Evolutionary conservation across 768 basidiomycete species (phyloP), one percentile per base, ranked within the genome.

Genomic region (Lactifluus hygrophoroides): DNA sequence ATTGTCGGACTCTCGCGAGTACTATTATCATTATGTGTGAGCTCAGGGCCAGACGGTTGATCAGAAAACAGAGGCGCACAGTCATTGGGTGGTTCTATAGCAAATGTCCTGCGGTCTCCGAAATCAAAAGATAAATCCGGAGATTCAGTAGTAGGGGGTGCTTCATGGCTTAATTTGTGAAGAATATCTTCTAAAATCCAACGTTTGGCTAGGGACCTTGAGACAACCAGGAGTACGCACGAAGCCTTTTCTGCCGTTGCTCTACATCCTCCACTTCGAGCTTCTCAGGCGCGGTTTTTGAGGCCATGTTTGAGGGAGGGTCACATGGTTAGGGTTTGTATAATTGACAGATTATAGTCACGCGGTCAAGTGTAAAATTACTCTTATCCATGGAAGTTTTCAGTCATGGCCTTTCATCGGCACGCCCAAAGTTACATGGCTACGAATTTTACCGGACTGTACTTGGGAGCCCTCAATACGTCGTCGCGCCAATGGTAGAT

Each of bases 401-500:
- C n/a, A n/a, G n/a, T n/a, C n/a, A 51, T 28, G 27, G 25, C 19
- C 10, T 25, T 5, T 40, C 21, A 1, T 27, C 44, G 9, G 3
- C 32, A 9, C 65, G 53, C 27, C 51, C 54, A 25, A 89, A 86
- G 69, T 73, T 86, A 11, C 72, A 69, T 11, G 94, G 93, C 2
- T 94, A 93, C 66, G 86, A 92, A 4, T 90, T 96, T 65, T 96
- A 93, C 67, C 75, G 75, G 25, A 74, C 84, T 56, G 80, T 90
- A 0, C 76, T 97, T 25, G 87, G 89, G 8, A 86, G 85, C 66
- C 90, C 95, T 9, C 93, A 88, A 71, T 87, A 82, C 67, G 80
- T 98, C 40, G 91, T 97, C 17, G 95, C 92, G 9, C 96, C 96
- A 17, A 99, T 99, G 96, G 96, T 98, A 0, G 96, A 98, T 70